Conservation (phyloP, 1,284 basidiomycete species). For the Trametes sp. region DNA sequence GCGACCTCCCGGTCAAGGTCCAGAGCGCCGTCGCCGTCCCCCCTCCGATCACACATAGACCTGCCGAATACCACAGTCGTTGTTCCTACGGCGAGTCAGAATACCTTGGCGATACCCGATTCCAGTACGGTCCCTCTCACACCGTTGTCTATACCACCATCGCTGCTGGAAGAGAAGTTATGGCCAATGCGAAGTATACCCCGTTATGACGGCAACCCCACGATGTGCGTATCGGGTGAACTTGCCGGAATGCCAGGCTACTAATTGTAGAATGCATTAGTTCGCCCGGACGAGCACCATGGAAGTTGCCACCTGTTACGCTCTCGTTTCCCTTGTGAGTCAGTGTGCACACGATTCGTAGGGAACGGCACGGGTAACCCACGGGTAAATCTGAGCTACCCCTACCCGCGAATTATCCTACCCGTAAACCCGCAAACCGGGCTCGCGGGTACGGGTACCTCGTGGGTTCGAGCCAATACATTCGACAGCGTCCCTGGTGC, state of each 20-base stretch:
- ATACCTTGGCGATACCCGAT: constrained; percentile 19
- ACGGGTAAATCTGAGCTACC: too few relatives aligned
- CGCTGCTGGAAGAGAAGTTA: constrained; percentile 14
- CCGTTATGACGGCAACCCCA: constrained; percentile 31
- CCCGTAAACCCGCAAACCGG: too few relatives aligned
- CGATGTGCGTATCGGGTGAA: constrained; percentile 19
- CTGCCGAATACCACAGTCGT: not conserved
- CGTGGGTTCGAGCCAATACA: too few relatives aligned
- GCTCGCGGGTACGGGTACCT: too few relatives aligned
- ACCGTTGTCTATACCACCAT: not conserved
- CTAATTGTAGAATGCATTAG: not conserved
- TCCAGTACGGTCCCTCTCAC: constrained; percentile 4
- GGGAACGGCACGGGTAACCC: too few relatives aligned
- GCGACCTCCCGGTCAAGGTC: constrained; percentile 28
- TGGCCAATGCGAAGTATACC: constrained; percentile 27
- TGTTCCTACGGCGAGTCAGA: constrained; percentile 5
- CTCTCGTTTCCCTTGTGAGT: constrained; percentile 27
- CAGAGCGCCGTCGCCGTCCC: constrained; percentile 19
- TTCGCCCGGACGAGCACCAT: constrained; percentile 7
- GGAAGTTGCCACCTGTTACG: constrained; percentile 26
- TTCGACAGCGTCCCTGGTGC: too few relatives aligned
- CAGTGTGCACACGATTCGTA: too few relatives aligned
- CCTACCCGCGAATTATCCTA: too few relatives aligned
- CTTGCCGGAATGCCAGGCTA: too few relatives aligned
- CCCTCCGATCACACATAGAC: constrained; percentile 2